Evolutionary conservation across 371 early-diverging fungal genomes (phyloP).

Genomic region (Syncephalastrum sp.): DNA sequence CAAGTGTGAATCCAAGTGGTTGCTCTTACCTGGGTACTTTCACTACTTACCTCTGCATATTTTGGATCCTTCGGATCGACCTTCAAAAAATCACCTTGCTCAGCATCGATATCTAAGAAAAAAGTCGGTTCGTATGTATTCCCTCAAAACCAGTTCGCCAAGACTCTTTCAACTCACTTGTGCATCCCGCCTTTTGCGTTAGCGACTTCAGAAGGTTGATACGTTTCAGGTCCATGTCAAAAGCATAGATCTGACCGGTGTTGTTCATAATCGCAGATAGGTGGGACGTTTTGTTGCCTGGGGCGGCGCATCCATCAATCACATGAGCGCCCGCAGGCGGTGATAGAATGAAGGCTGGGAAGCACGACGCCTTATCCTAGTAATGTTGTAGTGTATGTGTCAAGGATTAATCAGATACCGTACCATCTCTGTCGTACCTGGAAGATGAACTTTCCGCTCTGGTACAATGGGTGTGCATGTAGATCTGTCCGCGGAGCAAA

Average conservation of each 20-base stretch:
- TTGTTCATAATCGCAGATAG: constrained; percentile 85
- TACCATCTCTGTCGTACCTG: constrained; percentile 54
- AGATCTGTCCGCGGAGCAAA: constrained; percentile 84
- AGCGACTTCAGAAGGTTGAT: constrained; percentile 73
- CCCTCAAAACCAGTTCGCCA: constrained; percentile 6
- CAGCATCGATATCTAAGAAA: constrained; percentile 54
- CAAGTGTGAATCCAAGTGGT: background rate
- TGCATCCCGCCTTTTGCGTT: constrained; percentile 77
- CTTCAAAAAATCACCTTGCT: constrained; percentile 68
- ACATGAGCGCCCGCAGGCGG: constrained; percentile 73
- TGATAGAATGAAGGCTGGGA: constrained; percentile 90
- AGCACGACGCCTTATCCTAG: constrained; percentile 94
- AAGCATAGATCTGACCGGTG: constrained; percentile 87
- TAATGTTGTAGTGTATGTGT: background rate
- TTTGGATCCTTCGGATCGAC: constrained; percentile 59
- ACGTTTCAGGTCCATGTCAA: constrained; percentile 86
- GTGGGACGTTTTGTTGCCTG: constrained; percentile 98
- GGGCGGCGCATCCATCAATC: constrained; percentile 98
- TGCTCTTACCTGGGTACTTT: background rate
- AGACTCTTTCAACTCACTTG: constrained; percentile 57
- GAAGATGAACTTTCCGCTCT: constrained; percentile 77
- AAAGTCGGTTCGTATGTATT: background rate
- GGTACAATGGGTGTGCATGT: constrained; percentile 73
- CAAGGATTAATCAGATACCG: background rate
- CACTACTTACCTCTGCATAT: constrained; percentile 49